Evolutionary conservation across 2,329 filamentous ascomycete species (phyloP).

Genomic region (Nothophoma quercina): DNA sequence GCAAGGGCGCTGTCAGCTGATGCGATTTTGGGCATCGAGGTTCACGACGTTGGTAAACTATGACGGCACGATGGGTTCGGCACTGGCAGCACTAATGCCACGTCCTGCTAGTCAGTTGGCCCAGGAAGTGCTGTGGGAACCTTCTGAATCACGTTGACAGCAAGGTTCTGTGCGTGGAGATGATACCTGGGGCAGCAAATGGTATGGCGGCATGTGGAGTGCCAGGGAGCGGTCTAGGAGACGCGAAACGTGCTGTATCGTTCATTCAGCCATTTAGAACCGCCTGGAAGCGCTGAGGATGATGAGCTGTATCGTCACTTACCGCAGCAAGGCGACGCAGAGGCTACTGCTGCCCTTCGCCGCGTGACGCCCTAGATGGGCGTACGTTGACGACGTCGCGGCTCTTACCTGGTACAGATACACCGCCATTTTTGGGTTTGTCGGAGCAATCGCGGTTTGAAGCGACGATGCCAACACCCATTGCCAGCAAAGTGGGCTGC

Average conservation of each 20-base stretch:
- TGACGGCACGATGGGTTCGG: constrained; percentile 28
- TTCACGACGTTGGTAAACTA: constrained; percentile 24
- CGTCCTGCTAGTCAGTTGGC: constrained; percentile 32
- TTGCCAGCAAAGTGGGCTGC: constrained; percentile 22
- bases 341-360: constrained; percentile 9
- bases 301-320: constrained; percentile 30
- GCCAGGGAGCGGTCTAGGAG: constrained; percentile 25
- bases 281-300: constrained; percentile 40
- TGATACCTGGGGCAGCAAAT: constrained; percentile 42
- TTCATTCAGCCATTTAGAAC: constrained; percentile 53
- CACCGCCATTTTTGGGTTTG: constrained; percentile 43
- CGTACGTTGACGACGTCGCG: constrained; percentile 6
- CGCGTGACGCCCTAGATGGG: constrained; percentile 11
- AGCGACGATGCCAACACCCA: constrained; percentile 33
- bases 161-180: constrained; percentile 31
- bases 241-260: constrained; percentile 40
- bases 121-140: constrained; percentile 29
- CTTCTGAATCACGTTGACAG: constrained; percentile 35
- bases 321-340: constrained; percentile 29
- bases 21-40: constrained; percentile 22
- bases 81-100: constrained; percentile 28
- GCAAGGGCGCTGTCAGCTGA: constrained; percentile 39
- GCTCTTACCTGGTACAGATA: constrained; percentile 14
- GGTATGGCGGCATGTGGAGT: constrained; percentile 31
- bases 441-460: constrained; percentile 37